Evolutionary conservation across 495 filamentous ascomycete species (phyloP), one percentile per base, ranked within the genome.

Genomic region (Chlorociboria aeruginascens): DNA sequence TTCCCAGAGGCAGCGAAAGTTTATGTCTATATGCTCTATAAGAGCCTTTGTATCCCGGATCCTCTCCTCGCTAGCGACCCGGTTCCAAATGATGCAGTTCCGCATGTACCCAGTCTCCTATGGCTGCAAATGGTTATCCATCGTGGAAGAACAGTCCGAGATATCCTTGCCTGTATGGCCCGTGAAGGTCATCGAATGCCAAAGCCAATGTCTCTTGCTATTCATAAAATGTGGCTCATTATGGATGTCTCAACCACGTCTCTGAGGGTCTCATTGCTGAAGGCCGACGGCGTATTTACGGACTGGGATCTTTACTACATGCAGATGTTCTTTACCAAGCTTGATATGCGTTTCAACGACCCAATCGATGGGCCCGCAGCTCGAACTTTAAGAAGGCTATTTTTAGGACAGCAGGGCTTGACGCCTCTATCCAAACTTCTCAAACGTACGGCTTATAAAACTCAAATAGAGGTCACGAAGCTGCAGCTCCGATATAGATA

Each of bases 181-280:
- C 49, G 66, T 3, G 55, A 67, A 14, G 75, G 79, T 7, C 70
- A 73, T 32, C 59, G 67, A n/a, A 52, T 81, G 9, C 79, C 78
- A 8, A 12, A 33, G 1, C 52, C 61, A 20, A 68, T 68, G 16
- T 46, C 61, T 14, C 17, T 60, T 3, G 63, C 68, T 13, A 57
- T 86, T 34, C 69, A 70, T 52, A 81, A 82, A 60, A 55, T 82
- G 17, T 85, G 82, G 83, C 71, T 83, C 29, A 49, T 79, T 20
- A 77, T 86, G 67, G 82, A 85, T 51, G 56, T 76, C 4, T 55
- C 68, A 1, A 74, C 74, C 14, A 78, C 66, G 43, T 33, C 43
- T 3, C 62, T 59, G 2, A 74, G 83, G 11, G 37, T 65, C 7
- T 61, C 57, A n/a, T 60, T 77, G n/a, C 57, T 82, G 0, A 60